phyloP scores from a whole-genome alignment of 306 rosid species.

The Prunus mongolica region DNA sequence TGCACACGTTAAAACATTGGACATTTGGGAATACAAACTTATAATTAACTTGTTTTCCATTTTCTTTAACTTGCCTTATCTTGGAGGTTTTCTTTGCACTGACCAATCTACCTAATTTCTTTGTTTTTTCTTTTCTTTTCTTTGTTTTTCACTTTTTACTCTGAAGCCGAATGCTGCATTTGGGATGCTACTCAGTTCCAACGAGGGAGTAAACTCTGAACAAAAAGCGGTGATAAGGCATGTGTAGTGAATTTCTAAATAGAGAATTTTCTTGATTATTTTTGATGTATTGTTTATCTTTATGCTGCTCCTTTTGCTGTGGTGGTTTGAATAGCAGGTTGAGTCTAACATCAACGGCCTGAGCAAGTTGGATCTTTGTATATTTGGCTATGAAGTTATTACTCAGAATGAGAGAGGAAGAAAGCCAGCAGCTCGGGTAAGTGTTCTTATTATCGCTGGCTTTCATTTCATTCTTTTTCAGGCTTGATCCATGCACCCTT shows the following conservation, averaged over 20 bases:
- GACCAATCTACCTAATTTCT: constrained; percentile 36
- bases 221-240: constrained; percentile 58
- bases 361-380: constrained; percentile 13
- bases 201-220: constrained; percentile 33
- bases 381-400: background rate
- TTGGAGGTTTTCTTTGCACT: constrained; percentile 11
- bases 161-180: constrained; percentile 52
- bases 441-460: constrained; percentile 72
- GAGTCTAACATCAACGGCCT: constrained; percentile 46
- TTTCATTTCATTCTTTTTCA: constrained; percentile 52
- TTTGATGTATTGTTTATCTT: constrained; percentile 39
- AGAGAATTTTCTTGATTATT: background rate
- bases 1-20: constrained; percentile 10
- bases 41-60: background rate
- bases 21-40: constrained; percentile 12
- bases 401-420: constrained; percentile 11
- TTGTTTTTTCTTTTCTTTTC: background rate
- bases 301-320: constrained; percentile 29
- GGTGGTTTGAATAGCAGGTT: constrained; percentile 42
- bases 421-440: constrained; percentile 76
- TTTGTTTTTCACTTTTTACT: constrained; percentile 17
- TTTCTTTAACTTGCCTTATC: background rate
- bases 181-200: constrained; percentile 44
- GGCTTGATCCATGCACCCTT: constrained; percentile 19
- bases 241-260: constrained; percentile 19